A percentile compares a stretch with the other conserved stretches of the same genome.
Conservation (phyloP, 139 green algal genomes). For the Nannochloris sp. region DNA sequence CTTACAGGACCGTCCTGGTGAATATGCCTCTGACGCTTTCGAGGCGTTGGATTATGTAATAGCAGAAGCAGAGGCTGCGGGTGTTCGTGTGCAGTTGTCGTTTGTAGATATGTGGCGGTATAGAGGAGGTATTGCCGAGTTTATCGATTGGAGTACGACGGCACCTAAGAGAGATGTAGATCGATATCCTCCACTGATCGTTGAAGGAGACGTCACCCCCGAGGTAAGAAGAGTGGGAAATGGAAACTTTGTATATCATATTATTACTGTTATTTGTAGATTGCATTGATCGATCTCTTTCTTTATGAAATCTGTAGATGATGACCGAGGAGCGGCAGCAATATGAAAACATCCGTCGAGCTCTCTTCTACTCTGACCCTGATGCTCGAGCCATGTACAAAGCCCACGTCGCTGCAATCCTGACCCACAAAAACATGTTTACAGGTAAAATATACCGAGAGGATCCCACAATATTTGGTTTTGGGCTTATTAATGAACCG, state of each 20-base stretch:
- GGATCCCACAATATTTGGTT: conserved; percentile 73
- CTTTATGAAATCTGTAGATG: conserved; percentile 35
- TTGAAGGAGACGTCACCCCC: not conserved
- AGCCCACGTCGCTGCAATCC: conserved; percentile 38
- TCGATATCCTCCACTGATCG: not conserved
- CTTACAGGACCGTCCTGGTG: conserved; percentile 46
- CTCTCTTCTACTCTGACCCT: conserved; percentile 62
- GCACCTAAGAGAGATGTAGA: not conserved
- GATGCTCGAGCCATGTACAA: conserved; percentile 46
- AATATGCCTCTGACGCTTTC: conserved; percentile 56
- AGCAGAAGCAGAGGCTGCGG: conserved; percentile 32
- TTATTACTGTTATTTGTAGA: conserved; percentile 42
- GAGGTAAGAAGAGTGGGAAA: not conserved
- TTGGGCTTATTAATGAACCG: conserved; percentile 64
- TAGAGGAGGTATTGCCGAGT: conserved; percentile 39
- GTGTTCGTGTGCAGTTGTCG: conserved; percentile 58
- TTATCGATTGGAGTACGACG: conserved; percentile 56
- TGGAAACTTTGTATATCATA: not conserved
- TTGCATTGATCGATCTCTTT: conserved; percentile 39
- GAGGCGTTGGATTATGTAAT: conserved; percentile 64
- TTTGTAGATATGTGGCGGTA: conserved; percentile 76
- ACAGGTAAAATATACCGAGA: conserved; percentile 43
- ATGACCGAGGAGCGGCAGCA: not conserved
- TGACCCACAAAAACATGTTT: conserved; percentile 31
- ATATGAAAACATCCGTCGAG: conserved; percentile 17